A percentile compares a stretch with the other conserved stretches of the same genome.
phyloP scores from a whole-genome alignment of 2,329 filamentous ascomycete genomes.

The Ascochyta lentis region DNA sequence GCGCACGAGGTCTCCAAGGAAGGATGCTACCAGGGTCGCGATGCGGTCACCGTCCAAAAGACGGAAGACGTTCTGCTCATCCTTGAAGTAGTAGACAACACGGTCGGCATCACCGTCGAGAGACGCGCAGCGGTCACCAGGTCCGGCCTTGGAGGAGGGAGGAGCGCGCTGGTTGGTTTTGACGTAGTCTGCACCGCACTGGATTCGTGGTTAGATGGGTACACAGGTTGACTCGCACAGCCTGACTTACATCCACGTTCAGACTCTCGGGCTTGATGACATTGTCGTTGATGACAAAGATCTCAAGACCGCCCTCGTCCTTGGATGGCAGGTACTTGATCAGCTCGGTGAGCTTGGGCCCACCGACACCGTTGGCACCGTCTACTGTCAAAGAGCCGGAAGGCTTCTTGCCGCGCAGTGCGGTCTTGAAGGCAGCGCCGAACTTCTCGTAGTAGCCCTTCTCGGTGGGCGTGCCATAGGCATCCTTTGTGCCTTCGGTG shows the following conservation, averaged over 20 bases:
- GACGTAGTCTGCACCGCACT: conserved; percentile 96
- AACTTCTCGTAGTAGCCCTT: conserved; percentile 96
- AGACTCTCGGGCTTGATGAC: conserved; percentile 87
- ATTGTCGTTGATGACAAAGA: conserved; percentile 91
- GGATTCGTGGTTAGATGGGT: conserved; percentile 20
- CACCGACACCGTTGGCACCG: conserved; percentile 96
- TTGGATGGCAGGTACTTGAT: conserved; percentile 79
- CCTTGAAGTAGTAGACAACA: conserved; percentile 92
- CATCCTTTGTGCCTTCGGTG: conserved; percentile 83
- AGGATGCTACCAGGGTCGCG: conserved; percentile 89
- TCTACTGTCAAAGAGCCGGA: conserved; percentile 82
- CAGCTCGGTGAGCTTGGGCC: conserved; percentile 85
- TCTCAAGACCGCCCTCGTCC: conserved; percentile 71
- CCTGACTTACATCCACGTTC: conserved; percentile 77
- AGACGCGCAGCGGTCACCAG: conserved; percentile 83
- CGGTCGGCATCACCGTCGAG: conserved; percentile 96
- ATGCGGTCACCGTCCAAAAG: conserved; percentile 97
- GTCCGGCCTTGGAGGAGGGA: conserved; percentile 76
- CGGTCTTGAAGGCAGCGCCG: conserved; percentile 79
- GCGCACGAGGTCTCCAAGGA: conserved; percentile 86
- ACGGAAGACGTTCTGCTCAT: conserved; percentile 82
- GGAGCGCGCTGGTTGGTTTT: conserved; percentile 96
- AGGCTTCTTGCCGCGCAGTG: conserved; percentile 75
- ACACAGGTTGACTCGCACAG: background rate
- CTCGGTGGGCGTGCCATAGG: conserved; percentile 90